These are phyloP conservation scores for Mucor indicus DNA, from an alignment of 371 early-diverging fungal species.

Conservation along the genomic window DNA sequence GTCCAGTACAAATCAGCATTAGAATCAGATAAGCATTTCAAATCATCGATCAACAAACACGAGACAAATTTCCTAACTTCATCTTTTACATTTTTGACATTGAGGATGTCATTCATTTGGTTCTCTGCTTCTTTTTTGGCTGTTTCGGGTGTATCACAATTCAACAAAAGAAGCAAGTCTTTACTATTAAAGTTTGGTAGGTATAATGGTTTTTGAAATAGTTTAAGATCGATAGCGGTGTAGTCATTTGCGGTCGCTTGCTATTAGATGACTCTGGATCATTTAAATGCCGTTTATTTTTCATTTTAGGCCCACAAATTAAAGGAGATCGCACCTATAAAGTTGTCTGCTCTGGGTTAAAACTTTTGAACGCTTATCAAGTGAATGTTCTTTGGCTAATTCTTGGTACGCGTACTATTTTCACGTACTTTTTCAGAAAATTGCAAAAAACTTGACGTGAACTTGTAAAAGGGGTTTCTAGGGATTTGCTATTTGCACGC, in stretches of 20 bases:
- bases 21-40: constrained; percentile 2
- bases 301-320: neutral
- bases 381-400: no score
- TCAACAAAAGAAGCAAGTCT: constrained; percentile 1
- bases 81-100: neutral
- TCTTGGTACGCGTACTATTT: no score
- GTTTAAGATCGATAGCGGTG: neutral
- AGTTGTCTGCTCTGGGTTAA: neutral
- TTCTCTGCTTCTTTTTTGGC: neutral
- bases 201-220: constrained; percentile 2
- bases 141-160: constrained; percentile 2
- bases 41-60: neutral
- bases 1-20: constrained; percentile 4
- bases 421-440: no score
- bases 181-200: constrained; percentile 2
- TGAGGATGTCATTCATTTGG: neutral
- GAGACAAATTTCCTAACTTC: neutral
- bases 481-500: no score
- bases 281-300: constrained; percentile 3
- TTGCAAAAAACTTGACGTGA: neutral
- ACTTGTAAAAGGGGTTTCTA: no score
- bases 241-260: neutral
- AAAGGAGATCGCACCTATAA: neutral
- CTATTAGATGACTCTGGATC: neutral
- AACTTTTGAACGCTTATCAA: no score